Base-by-base conservation (phyloP, 108 stramenopile genomes). In the Nitzschia inconspicua region DNA sequence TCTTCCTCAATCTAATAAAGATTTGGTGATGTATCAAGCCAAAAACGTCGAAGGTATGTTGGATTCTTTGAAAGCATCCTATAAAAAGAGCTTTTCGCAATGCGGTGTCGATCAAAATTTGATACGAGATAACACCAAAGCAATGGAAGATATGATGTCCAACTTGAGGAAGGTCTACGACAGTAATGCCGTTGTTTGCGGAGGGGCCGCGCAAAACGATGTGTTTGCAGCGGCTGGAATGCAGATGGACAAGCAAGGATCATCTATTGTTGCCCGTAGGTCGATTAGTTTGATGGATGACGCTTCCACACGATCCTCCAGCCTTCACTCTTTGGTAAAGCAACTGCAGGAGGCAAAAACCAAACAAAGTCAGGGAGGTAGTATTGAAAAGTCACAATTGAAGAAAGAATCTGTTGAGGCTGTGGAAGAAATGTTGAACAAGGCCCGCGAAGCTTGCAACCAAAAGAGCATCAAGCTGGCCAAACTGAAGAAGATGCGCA, bases 1-100 rank as follows among this genome's bases (percentile, higher is more conserved):
- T n/a, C n/a, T n/a, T n/a, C n/a, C n/a, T n/a, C n/a, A n/a, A n/a
- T n/a, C n/a, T n/a, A n/a, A n/a, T n/a, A n/a, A n/a, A n/a, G n/a
- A n/a, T n/a, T n/a, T n/a, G n/a, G n/a, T n/a, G n/a, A n/a, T n/a
- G n/a, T n/a, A n/a, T 20, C 18, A 36, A 36, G 25, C 54, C 26
- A 16, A 25, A 25, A 24, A 53, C 0, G 34, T 66, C n/a, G 65
- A 66, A 20, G 36, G 50, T n/a, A 43, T 57, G 47, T 34, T 66
- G 10, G 56, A 57, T 22, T 28, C 27, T 48, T 22, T 52, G 47
- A 47, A 49, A 28, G 14, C 57, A 37, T 40, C 55, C 6, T 66
- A 66, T 32, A 35, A 54, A 3, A 39, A 27, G 22, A 27, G 36
- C 4, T n/a, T 63, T 3, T 6, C 50, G 0, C 44, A 55, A 16